phyloP scores from a whole-genome alignment of 495 filamentous ascomycete genomes.

The Trichoderma erinaceum region DNA sequence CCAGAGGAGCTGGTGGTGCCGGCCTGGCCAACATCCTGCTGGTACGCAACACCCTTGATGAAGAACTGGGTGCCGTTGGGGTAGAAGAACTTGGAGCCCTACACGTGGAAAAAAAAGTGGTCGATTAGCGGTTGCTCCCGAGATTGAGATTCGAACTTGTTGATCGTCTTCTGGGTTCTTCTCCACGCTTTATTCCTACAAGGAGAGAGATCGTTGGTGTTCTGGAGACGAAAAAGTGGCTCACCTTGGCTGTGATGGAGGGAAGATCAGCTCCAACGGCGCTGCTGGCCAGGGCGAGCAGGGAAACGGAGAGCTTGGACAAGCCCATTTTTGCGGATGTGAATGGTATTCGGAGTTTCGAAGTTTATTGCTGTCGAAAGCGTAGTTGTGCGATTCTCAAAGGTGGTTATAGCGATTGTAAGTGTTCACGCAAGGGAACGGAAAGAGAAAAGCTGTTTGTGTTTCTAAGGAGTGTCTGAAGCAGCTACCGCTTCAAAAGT shows the following conservation, averaged over 20 bases:
- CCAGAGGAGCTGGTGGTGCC: constrained; percentile 29
- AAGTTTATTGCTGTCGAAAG: neutral
- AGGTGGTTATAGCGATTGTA: constrained; percentile 1
- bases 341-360: neutral
- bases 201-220: neutral
- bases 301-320: constrained; percentile 16
- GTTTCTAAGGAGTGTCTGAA: constrained; percentile 3
- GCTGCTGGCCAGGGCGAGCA: constrained; percentile 15
- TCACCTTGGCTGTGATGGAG: constrained; percentile 12
- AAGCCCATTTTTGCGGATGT: constrained; percentile 7
- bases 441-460: neutral
- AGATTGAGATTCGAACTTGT: neutral
- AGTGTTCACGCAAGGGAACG: neutral
- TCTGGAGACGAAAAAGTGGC: constrained; percentile 11
- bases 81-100: constrained; percentile 60
- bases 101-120: neutral
- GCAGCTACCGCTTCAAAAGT: neutral
- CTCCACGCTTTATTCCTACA: neutral
- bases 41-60: constrained; percentile 89
- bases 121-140: constrained; percentile 4
- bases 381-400: neutral
- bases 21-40: constrained; percentile 45
- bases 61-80: constrained; percentile 69
- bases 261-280: constrained; percentile 12
- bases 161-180: neutral